Conservation (phyloP, 345 rosid genomes). For the Fremontodendron californicum region DNA sequence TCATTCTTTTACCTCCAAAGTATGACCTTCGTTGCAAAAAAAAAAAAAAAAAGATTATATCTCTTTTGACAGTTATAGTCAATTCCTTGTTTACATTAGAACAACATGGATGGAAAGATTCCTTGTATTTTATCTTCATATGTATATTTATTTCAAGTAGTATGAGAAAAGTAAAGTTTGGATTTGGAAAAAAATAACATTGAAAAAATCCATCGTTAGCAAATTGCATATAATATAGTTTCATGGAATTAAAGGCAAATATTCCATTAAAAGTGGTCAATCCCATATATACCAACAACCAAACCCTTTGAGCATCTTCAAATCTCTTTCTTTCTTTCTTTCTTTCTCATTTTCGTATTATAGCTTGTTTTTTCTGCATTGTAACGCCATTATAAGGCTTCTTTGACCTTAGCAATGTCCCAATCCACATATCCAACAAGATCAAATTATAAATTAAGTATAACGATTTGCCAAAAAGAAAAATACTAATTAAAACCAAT, state of each 20-base stretch:
- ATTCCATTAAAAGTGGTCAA: slow-evolving; percentile 16
- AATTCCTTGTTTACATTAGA: neutral
- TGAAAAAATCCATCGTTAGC: neutral
- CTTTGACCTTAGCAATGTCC: slow-evolving; percentile 45
- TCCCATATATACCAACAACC: slow-evolving; percentile 19
- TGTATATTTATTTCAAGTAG: neutral
- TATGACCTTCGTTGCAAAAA: too few species aligned
- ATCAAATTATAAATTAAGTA: slow-evolving; percentile 21
- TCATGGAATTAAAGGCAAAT: slow-evolving; percentile 25
- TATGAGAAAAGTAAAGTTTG: neutral
- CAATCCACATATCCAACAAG: slow-evolving; percentile 32
- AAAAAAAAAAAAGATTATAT: neutral
- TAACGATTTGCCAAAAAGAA: too few species aligned
- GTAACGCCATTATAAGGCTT: slow-evolving; percentile 26
- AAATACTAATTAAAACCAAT: slow-evolving; percentile 22
- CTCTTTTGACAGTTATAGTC: neutral
- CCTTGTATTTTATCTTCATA: neutral
- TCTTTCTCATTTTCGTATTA: neutral
- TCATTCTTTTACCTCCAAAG: too few species aligned
- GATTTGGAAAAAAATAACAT: neutral
- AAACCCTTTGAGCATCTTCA: slow-evolving; percentile 28
- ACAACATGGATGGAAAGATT: slow-evolving; percentile 11
- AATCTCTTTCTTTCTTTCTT: slow-evolving; percentile 2
- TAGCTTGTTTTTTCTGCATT: slow-evolving; percentile 28
- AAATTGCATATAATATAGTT: neutral